phyloP scores from a whole-genome alignment of 306 rosid species.

The Ormosia semicastrata region DNA sequence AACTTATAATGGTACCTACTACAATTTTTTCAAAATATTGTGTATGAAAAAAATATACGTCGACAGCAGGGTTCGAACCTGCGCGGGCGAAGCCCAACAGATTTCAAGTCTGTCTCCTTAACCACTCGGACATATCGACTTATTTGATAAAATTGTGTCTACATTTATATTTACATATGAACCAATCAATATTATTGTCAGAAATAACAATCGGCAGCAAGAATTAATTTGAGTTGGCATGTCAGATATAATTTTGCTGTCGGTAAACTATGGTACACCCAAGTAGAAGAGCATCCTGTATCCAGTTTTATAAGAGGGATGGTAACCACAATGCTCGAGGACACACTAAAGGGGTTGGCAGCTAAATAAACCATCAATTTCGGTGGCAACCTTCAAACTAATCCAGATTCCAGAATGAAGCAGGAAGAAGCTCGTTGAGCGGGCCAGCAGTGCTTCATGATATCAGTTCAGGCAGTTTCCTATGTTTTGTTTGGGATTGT shows the following conservation, averaged over 20 bases:
- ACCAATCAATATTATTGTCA: no score
- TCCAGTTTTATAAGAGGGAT: no score
- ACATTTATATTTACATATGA: background rate
- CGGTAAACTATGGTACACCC: background rate
- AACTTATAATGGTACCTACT: no score
- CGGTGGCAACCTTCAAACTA: background rate
- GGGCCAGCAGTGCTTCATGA: background rate
- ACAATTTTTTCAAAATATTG: no score
- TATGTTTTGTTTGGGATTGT: background rate
- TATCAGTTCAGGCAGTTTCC: background rate
- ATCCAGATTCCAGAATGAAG: background rate
- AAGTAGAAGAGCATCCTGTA: no score
- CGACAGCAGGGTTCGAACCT: constrained; percentile 51
- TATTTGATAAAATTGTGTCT: fast-evolving
- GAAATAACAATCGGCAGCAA: background rate
- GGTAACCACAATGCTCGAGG: background rate
- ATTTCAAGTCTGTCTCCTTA: constrained; percentile 53
- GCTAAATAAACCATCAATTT: background rate
- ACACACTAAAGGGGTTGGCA: no score
- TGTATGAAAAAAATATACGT: background rate
- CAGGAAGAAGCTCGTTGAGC: no score
- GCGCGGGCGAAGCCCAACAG: constrained; percentile 50
- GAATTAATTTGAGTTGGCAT: background rate
- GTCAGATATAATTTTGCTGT: background rate
- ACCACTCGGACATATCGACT: constrained; percentile 52